phyloP scores from a whole-genome alignment of 2,329 filamentous ascomycete genomes.

The Verticillium isaacii region DNA sequence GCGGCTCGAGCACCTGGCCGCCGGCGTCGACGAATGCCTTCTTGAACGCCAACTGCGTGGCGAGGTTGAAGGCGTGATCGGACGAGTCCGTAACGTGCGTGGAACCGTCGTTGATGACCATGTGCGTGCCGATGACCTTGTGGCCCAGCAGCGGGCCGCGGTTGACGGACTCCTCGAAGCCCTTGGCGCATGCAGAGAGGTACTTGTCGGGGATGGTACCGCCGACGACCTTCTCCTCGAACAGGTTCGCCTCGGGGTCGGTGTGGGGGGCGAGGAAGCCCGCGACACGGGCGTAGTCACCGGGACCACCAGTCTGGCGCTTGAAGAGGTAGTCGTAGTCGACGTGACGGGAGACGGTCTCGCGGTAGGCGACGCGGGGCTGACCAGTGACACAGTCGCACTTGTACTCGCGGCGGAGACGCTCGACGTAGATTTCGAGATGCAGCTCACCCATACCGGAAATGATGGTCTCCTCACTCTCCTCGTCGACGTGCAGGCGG shows the following conservation, averaged over 20 bases:
- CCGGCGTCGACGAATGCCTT: conserved; percentile 81
- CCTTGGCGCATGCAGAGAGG: conserved; percentile 90
- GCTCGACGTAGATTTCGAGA: conserved; percentile 95
- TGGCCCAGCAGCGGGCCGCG: conserved; percentile 92
- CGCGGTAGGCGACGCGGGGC: conserved; percentile 93
- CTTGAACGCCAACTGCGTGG: conserved; percentile 93
- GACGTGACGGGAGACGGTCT: conserved; percentile 77
- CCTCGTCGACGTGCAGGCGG: conserved; percentile 84
- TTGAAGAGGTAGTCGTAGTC: conserved; percentile 91
- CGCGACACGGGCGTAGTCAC: conserved; percentile 89
- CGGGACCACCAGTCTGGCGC: conserved; percentile 92
- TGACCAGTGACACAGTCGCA: conserved; percentile 95
- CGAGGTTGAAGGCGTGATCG: conserved; percentile 91
- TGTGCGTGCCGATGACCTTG: conserved; percentile 80
- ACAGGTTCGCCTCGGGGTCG: conserved; percentile 68
- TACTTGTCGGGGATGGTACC: conserved; percentile 95
- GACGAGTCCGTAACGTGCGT: conserved; percentile 98
- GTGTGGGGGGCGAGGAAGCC: conserved; percentile 88
- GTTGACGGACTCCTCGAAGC: conserved; percentile 76
- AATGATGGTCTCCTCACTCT: conserved; percentile 96
- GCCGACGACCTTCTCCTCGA: conserved; percentile 82
- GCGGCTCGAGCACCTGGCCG: conserved; percentile 83
- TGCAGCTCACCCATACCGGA: conserved; percentile 98
- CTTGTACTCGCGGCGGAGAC: conserved; percentile 93
- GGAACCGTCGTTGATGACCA: conserved; percentile 94